Evolutionary conservation across 2,329 filamentous ascomycete species (phyloP), one percentile per base, ranked within the genome.

Genomic region (Mycocentrospora acerina): DNA sequence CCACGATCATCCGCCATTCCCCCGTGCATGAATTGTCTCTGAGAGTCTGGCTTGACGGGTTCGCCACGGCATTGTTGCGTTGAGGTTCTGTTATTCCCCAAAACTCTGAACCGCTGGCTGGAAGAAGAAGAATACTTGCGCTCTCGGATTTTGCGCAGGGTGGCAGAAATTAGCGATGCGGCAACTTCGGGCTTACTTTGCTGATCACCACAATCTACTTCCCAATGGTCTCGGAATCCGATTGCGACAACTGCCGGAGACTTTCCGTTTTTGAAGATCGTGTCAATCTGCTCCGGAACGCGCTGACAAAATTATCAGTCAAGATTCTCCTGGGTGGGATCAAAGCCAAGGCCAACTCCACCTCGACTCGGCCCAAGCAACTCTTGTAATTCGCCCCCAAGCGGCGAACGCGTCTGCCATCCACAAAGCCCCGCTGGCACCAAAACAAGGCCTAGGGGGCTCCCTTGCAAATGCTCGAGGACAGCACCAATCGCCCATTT

Each of bases 401-500:
- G 47, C 48, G 37, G 46, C 54, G 42, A 49, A 55, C 34, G 44
- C 51, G 25, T 46, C 51, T 30, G 48, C 48, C 35, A 48, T 36
- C 37, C 59, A 62, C 42, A 66, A 65, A 50, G 60, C 62, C n/a
- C 62, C 62, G 32, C 50, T 66, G 43, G 62, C 62, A 32, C 62
- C 62, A 29, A 66, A 65, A 42, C 62, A 66, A 36, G 62, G 62
- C 32, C 48, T 64, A 24, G 59, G 46, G 32, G 62, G 60, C 30
- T 48, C 52, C 36, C 48, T 63, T 30, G 60, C 47, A 12, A 59
- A 57, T 35, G 53, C 59, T 32, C 57, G 57, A 41, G 52, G 53
- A 19, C 61, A 64, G 38, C 55, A 64, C 30, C 59, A 62, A 33
- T 66, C 62, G 22, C 62, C 62, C 18, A 66, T 66, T 29, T 54